These are phyloP conservation scores for Triglochin maritima DNA, from an alignment of 106 monocot genomes.

Conservation along the genomic window DNA sequence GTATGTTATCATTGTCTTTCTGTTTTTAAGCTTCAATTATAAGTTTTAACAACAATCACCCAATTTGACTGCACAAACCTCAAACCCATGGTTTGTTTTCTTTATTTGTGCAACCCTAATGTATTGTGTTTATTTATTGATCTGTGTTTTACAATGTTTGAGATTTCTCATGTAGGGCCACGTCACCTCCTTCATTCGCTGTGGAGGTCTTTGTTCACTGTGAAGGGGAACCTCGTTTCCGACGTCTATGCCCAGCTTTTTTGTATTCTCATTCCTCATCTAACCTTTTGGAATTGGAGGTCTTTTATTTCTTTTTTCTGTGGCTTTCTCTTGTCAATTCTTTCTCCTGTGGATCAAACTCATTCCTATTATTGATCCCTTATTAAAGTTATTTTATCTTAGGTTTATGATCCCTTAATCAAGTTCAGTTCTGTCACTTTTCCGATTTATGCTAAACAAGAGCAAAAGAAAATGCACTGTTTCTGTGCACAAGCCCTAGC, in stretches of 20 bases:
- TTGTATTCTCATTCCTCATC: constrained; percentile 97
- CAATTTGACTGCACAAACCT: background rate
- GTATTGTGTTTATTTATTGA: too few species aligned
- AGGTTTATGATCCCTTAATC: too few species aligned
- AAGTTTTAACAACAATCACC: background rate
- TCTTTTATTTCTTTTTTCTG: constrained; percentile 8
- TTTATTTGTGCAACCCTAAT: too few species aligned
- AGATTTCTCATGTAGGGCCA: constrained; percentile 44
- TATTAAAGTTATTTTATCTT: too few species aligned
- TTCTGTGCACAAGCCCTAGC: too few species aligned
- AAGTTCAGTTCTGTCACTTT: too few species aligned
- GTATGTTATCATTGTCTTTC: constrained; percentile 24
- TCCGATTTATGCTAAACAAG: too few species aligned
- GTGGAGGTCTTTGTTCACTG: constrained; percentile 96
- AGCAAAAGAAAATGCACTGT: too few species aligned
- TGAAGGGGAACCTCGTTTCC: constrained; percentile 98
- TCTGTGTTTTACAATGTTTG: background rate
- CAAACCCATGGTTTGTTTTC: background rate
- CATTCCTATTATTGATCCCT: background rate
- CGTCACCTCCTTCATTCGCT: constrained; percentile 96
- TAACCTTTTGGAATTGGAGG: constrained; percentile 95
- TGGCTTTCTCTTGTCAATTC: background rate
- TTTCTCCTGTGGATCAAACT: background rate
- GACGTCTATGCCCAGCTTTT: constrained; percentile 92
- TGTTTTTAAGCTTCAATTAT: background rate